Percentiles rank a stretch among this genome's conserved stretches.
Evolutionary conservation across 78 protist genomes (phyloP).

Genomic region (Cyanophora paradoxa): DNA sequence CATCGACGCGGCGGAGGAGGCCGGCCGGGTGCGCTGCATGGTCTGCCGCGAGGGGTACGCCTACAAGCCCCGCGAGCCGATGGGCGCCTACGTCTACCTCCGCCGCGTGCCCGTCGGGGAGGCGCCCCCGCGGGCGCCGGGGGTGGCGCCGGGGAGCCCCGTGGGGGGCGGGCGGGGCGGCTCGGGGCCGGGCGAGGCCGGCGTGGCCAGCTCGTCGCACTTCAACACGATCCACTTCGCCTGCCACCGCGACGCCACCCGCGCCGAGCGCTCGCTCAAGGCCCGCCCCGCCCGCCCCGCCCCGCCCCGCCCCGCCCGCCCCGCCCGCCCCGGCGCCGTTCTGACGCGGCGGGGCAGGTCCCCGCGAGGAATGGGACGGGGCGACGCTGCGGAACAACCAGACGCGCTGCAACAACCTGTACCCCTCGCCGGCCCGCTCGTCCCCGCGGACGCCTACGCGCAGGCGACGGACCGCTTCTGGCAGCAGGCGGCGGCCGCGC

Average conservation of each 20-base stretch:
- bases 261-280: conserved; percentile 39
- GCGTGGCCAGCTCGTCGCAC: too few relatives aligned
- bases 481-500: not conserved
- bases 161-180: too few relatives aligned
- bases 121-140: not conserved
- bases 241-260: conserved; percentile 75
- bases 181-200: too few relatives aligned
- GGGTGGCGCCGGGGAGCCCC: not conserved
- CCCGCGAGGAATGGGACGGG: conserved; percentile 86
- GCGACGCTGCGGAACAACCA: conserved; percentile 75
- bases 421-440: conserved; percentile 40
- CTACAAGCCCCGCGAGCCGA: conserved; percentile 13
- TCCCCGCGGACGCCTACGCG: conserved; percentile 6
- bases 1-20: too few relatives aligned
- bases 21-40: too few relatives aligned
- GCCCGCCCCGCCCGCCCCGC: too few relatives aligned
- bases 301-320: too few relatives aligned
- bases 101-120: not conserved
- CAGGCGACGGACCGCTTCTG: not conserved
- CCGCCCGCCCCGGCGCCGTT: not conserved
- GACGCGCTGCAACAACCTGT: conserved; percentile 61
- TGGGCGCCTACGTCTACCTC: not conserved
- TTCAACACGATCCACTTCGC: conserved; percentile 65
- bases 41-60: conserved; percentile 70
- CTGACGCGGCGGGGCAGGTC: too few relatives aligned